A percentile compares a stretch with the other conserved stretches of the same genome.
phyloP scores from a whole-genome alignment of 2,329 filamentous ascomycete genomes.

The Dactylellina leptospora region DNA sequence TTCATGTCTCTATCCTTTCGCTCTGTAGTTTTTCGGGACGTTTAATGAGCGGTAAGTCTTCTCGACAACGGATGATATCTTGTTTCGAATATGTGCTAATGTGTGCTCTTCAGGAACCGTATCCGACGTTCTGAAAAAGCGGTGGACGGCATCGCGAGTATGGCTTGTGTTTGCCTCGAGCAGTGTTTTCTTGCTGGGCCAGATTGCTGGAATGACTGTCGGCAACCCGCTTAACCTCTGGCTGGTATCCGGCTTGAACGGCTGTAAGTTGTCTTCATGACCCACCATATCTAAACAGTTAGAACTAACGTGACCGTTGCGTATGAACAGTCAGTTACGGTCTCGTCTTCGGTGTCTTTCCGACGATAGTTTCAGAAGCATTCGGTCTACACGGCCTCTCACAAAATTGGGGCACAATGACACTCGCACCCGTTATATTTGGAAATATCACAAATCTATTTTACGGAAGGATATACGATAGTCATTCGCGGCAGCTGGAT shows the following conservation, averaged over 20 bases:
- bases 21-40: slow-evolving; percentile 85
- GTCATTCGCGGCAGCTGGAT: slow-evolving; percentile 67
- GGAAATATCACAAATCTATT: slow-evolving; percentile 93
- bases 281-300: background rate
- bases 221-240: slow-evolving; percentile 79
- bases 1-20: slow-evolving; percentile 95
- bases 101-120: slow-evolving; percentile 72
- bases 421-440: slow-evolving; percentile 82
- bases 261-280: slow-evolving; percentile 60
- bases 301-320: background rate
- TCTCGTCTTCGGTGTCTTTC: slow-evolving; percentile 91
- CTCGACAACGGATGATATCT: slow-evolving; percentile 30
- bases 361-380: slow-evolving; percentile 84
- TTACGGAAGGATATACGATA: slow-evolving; percentile 81
- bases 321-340: slow-evolving; percentile 75
- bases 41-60: slow-evolving; percentile 72
- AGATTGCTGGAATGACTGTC: slow-evolving; percentile 78
- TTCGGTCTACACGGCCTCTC: slow-evolving; percentile 90
- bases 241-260: slow-evolving; percentile 82
- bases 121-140: slow-evolving; percentile 87
- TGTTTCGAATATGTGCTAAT: slow-evolving; percentile 1
- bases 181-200: slow-evolving; percentile 78
- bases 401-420: slow-evolving; percentile 98
- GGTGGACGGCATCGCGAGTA: slow-evolving; percentile 78
- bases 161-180: slow-evolving; percentile 89